A percentile compares a stretch with the other conserved stretches of the same genome.
These are phyloP conservation scores for Vitis rupestris DNA, from an alignment of 164 flowering plant species.

Conservation along the genomic window DNA sequence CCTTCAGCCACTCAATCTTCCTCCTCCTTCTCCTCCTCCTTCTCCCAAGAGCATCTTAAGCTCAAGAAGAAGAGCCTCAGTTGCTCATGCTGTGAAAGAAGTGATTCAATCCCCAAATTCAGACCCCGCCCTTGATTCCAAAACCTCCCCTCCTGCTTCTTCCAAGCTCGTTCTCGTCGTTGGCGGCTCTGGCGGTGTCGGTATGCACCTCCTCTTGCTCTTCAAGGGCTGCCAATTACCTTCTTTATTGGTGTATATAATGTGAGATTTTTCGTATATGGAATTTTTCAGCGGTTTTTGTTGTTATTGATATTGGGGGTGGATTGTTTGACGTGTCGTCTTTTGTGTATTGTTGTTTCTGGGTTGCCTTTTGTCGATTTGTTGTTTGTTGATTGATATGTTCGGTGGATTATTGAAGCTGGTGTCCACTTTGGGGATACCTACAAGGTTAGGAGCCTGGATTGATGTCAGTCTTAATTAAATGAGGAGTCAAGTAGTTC, in stretches of 20 bases:
- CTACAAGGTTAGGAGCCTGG: too few relatives aligned
- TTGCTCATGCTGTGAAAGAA: conserved; percentile 40
- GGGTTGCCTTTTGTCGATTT: too few relatives aligned
- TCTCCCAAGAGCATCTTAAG: conserved; percentile 20
- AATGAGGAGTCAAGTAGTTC: too few relatives aligned
- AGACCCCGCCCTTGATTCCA: conserved; percentile 25
- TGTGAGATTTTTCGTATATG: too few relatives aligned
- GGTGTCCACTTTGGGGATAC: too few relatives aligned
- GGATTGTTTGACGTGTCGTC: too few relatives aligned
- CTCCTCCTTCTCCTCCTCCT: conserved; percentile 1
- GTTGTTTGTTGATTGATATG: too few relatives aligned
- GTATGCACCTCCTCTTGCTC: conserved; percentile 28
- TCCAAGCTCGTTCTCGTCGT: conserved; percentile 87
- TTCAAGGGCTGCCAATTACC: not conserved
- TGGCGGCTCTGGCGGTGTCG: conserved; percentile 96
- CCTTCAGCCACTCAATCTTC: conserved; percentile 16
- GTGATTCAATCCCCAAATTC: conserved; percentile 27
- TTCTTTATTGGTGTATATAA: not conserved
- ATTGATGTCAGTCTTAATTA: too few relatives aligned
- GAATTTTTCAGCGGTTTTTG: too few relatives aligned
- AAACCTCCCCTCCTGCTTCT: conserved; percentile 34
- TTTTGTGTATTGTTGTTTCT: too few relatives aligned
- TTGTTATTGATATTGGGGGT: too few relatives aligned
- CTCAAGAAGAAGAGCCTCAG: conserved; percentile 10
- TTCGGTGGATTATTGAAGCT: too few relatives aligned